A percentile compares a stretch with the other conserved stretches of the same genome.
Evolutionary conservation across 148 eudicot species (phyloP).

Genomic region (Simmondsia chinensis): DNA sequence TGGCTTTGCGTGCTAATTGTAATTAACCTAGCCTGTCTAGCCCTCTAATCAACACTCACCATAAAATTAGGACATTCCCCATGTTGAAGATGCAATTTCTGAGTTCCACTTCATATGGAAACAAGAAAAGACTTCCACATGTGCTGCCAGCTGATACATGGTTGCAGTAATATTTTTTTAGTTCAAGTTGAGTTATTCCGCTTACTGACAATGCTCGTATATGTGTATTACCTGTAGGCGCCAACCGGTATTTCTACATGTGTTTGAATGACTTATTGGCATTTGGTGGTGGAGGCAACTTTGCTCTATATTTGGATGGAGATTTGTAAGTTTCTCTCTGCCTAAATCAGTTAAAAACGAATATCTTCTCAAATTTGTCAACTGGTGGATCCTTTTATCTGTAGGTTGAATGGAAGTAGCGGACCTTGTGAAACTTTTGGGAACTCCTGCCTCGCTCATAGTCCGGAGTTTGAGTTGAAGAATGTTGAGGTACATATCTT

Average conservation of each 20-base stretch:
- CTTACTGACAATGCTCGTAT: slow-evolving; percentile 7
- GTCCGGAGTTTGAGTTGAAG: slow-evolving; percentile 70
- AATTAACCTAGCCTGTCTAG: too few species aligned
- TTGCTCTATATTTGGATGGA: slow-evolving; percentile 69
- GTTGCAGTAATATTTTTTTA: too few species aligned
- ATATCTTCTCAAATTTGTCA: not conserved
- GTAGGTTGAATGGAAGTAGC: slow-evolving; percentile 76
- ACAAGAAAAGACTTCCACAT: too few species aligned
- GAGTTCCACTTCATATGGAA: too few species aligned
- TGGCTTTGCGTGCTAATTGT: too few species aligned
- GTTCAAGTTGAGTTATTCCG: too few species aligned
- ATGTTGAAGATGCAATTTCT: too few species aligned
- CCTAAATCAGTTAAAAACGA: not conserved
- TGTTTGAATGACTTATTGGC: slow-evolving; percentile 74
- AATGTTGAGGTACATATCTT: slow-evolving; percentile 70
- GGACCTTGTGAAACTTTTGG: slow-evolving; percentile 96
- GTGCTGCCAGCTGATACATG: too few species aligned
- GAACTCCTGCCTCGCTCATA: slow-evolving; percentile 69
- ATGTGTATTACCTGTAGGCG: slow-evolving; percentile 33
- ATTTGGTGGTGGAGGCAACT: slow-evolving; percentile 84
- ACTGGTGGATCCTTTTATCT: not conserved
- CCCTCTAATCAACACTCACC: too few species aligned
- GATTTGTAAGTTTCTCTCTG: slow-evolving; percentile 60
- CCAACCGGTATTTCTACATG: slow-evolving; percentile 73
- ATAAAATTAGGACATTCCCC: too few species aligned